Evolutionary conservation across 1,139 yeast genomes (phyloP).

Genomic region (Kazachstania sp.): DNA sequence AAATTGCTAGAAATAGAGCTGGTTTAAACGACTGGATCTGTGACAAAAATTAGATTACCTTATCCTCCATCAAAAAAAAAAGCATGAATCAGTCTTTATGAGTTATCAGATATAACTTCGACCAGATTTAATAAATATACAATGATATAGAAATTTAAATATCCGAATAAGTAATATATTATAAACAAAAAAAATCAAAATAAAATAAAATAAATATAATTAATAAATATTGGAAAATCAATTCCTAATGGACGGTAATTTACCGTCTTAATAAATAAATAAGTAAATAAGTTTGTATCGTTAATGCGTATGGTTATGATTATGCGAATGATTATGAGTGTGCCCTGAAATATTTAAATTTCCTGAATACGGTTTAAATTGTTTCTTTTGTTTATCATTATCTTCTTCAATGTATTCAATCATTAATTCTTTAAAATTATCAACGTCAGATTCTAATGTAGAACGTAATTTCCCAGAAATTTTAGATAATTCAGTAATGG

Average conservation of each 20-base stretch:
- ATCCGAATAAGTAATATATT: too few relatives aligned
- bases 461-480: slow-evolving; percentile 34
- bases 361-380: slow-evolving; percentile 16
- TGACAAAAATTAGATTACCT: slow-evolving; percentile 12
- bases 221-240: neutral
- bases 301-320: slow-evolving; percentile 11
- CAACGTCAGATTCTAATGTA: slow-evolving; percentile 20
- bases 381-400: slow-evolving; percentile 6
- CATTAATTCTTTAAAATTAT: slow-evolving; percentile 29
- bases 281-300: too few relatives aligned
- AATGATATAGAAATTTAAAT: too few relatives aligned
- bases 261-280: too few relatives aligned
- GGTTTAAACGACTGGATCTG: slow-evolving; percentile 89
- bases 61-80: too few relatives aligned
- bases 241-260: neutral
- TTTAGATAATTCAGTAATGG: slow-evolving; percentile 39
- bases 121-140: too few relatives aligned
- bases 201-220: neutral
- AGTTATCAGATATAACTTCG: too few relatives aligned
- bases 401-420: slow-evolving; percentile 27
- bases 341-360: neutral
- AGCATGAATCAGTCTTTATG: too few relatives aligned
- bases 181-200: neutral
- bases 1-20: slow-evolving; percentile 82
- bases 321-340: slow-evolving; percentile 2